phyloP scores from a whole-genome alignment of 495 filamentous ascomycete genomes.

The Eremomyces bilateralis region DNA sequence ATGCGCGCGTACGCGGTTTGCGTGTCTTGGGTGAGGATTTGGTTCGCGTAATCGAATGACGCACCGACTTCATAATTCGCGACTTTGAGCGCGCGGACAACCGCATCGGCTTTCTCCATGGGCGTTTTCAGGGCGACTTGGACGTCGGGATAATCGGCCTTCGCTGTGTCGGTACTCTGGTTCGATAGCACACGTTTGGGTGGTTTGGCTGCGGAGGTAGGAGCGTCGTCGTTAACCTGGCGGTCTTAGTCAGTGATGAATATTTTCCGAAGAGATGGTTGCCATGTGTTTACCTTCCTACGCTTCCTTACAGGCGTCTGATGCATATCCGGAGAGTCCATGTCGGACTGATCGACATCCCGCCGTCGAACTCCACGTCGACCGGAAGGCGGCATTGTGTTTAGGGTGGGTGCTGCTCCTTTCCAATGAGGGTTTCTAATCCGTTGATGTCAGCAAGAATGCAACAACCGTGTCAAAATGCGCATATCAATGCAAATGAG shows the following conservation, averaged over 20 bases:
- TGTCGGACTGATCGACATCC: neutral
- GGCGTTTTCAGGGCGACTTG: slow-evolving; percentile 18
- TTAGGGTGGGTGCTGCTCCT: neutral
- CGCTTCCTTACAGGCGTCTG: neutral
- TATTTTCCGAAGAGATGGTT: neutral
- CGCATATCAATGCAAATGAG: no score
- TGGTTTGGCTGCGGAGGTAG: neutral
- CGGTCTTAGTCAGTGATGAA: neutral
- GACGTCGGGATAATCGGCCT: neutral
- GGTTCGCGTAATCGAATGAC: slow-evolving; percentile 49
- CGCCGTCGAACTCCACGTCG: neutral
- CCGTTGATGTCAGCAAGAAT: no score
- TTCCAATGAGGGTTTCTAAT: no score
- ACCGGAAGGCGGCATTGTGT: neutral
- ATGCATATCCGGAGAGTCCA: neutral
- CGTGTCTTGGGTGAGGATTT: slow-evolving; percentile 45
- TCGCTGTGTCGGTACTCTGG: neutral
- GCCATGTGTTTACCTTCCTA: neutral
- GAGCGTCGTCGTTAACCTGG: neutral
- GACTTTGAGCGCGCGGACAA: slow-evolving; percentile 44
- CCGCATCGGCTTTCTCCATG: slow-evolving; percentile 32
- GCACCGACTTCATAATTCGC: slow-evolving; percentile 42
- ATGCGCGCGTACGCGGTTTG: slow-evolving; percentile 80
- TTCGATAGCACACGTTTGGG: neutral
- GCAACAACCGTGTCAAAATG: no score